Evolutionary conservation across 1,284 basidiomycete genomes (phyloP), one percentile per base, ranked within the genome.

Genomic region (Gomphus bonarii): DNA sequence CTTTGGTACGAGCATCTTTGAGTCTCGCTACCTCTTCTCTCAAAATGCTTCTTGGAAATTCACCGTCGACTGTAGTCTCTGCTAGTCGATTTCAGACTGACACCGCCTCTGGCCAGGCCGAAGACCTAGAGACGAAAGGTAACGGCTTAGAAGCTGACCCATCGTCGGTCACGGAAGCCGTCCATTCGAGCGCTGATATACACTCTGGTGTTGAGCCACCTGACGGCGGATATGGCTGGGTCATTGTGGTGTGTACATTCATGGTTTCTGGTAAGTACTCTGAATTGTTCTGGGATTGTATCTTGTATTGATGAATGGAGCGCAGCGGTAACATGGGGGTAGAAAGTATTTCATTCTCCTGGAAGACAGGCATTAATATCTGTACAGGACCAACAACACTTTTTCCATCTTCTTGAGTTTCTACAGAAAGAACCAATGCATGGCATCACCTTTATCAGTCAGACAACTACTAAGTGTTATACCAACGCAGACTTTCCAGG

Each of bases 191-290:
- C 10, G 8, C 8, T 36, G 8, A 36, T 10, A 18, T 49, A n/a
- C 8, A 16, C 12, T 16, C 11, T 28, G 48, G 10, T 11, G 28
- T 28, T 14, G 48, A 50, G 30, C 66, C 66, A 33, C 71, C 68
- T 7, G 70, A 73, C 58, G 72, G 72, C 14, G 72, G 71, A 6
- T 73, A 73, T 59, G 72, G 72, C 22, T 73, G 71, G 72, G 68
- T 73, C 50, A 66, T 72, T 25, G 67, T 68, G 11, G 58, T 61
- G 8, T 72, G 69, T 58, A 40, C 66, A 14, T 62, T 69, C 16
- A 61, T 60, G 14, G 57, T 66, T 38, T 72, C 69, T 50, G 70
- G 71, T 63, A 60, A 65, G 63, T 10, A 2, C 12, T 12, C 33
- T 18, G n/a, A 64, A 3, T 20, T 11, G 49, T 31, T 14, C 38